These are phyloP conservation scores for Tuber indicum DNA, from an alignment of 495 filamentous ascomycete species.

Conservation along the genomic window DNA sequence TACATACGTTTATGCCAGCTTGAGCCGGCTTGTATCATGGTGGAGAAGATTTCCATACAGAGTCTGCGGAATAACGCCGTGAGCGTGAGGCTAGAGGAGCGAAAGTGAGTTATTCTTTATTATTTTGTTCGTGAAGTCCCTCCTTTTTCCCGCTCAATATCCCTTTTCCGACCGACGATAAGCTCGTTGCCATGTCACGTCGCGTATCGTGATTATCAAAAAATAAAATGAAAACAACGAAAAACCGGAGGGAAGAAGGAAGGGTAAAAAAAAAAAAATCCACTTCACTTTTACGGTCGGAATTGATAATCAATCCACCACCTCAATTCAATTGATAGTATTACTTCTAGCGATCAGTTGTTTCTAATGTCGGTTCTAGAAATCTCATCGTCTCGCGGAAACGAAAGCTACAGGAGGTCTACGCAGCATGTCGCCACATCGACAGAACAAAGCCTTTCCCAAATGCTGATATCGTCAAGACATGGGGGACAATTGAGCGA, in stretches of 20 bases:
- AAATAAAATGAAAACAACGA: conserved; percentile 30
- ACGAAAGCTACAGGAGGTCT: conserved; percentile 40
- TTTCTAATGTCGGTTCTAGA: conserved; percentile 13
- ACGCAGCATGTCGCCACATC: conserved; percentile 37
- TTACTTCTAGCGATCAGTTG: neutral
- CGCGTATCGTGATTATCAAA: conserved; percentile 35
- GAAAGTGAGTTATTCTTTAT: conserved; percentile 30
- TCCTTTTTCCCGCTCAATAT: conserved; percentile 22
- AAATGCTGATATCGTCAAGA: conserved; percentile 26
- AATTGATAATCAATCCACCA: neutral
- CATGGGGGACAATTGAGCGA: conserved; percentile 36
- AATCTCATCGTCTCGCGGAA: conserved; percentile 38
- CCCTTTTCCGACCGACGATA: conserved; percentile 24
- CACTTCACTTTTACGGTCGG: neutral
- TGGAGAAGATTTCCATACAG: conserved; percentile 38
- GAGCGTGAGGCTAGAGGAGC: conserved; percentile 32
- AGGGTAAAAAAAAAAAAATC: neutral
- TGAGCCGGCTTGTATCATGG: conserved; percentile 35
- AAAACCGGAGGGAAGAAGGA: neutral
- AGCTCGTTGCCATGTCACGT: conserved; percentile 34
- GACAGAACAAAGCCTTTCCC: conserved; percentile 32
- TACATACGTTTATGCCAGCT: conserved; percentile 35
- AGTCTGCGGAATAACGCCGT: conserved; percentile 33
- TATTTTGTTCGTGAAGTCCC: conserved; percentile 19
- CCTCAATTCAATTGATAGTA: neutral